Base-by-base conservation (phyloP, 352 stramenopile genomes). In the Nothophytophthora sp. region DNA sequence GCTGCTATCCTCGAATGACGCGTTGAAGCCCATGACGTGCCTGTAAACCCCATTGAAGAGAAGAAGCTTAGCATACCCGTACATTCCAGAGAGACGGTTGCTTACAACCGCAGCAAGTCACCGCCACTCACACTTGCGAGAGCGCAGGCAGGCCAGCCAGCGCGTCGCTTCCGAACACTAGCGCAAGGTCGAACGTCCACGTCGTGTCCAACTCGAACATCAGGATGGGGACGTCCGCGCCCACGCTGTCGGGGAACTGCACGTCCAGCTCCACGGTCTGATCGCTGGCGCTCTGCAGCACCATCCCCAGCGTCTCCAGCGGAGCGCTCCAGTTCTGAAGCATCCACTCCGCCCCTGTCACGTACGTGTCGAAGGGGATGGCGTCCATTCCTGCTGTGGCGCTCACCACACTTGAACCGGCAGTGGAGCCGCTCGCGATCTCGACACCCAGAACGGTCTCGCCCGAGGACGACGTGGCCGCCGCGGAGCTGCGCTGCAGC, bases 1-100 rank as follows among this genome's bases (percentile, higher is more conserved):
- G 22, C 36, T 20, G 10, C 32, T 39, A 39, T 70, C 55, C 13
- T 65, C 46, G 35, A 85, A 68, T 16, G 70, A 61, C 47, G 76
- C 43, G 38, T 72, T 73, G 48, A 85, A 67, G 15, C 67, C 61
- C 22, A 54, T 40, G 23, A 84, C 53, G 48, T 70, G 63, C 20
- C 60, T 70, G 10, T 35, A 24, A 15, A 32, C 19, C 30, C 24
- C 34, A 23, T 24, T 18, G n/a, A 12, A 6, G 9, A 22, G 34
- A 10, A 1, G n/a, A 15, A 23, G 4, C 11, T 50, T 23, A 16
- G 18, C 27, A 39, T 18, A 55, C n/a, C n/a, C n/a, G n/a, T n/a
- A n/a, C n/a, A n/a, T n/a, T n/a, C n/a, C n/a, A n/a, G n/a, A n/a
- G n/a, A n/a, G n/a, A n/a, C n/a, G n/a, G n/a, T n/a, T n/a, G n/a